phyloP scores from a whole-genome alignment of 73 alveolate genomes.

The Paramecium biaurelia region DNA sequence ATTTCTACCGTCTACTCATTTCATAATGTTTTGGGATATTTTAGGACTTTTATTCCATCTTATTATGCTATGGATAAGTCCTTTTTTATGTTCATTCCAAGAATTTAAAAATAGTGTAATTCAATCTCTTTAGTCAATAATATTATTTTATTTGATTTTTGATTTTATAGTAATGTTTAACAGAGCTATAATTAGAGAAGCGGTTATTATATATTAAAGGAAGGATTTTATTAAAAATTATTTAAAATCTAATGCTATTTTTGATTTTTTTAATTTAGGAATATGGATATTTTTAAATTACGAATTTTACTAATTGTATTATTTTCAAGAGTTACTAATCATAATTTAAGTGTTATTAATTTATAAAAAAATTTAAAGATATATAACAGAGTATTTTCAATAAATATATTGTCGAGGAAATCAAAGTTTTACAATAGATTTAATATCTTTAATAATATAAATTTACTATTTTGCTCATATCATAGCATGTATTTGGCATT shows the following conservation, averaged over 20 bases:
- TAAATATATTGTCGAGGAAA: background rate
- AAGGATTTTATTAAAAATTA: background rate
- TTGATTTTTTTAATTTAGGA: background rate
- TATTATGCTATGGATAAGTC: background rate
- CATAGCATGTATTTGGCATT: slow-evolving; percentile 57
- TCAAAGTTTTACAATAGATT: background rate
- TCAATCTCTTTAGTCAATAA: background rate
- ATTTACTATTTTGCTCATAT: slow-evolving; percentile 37
- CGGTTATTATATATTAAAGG: background rate
- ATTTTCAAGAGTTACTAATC: background rate
- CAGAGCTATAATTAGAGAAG: background rate
- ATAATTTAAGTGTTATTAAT: background rate
- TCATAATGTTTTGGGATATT: slow-evolving; percentile 5
- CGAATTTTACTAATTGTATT: background rate
- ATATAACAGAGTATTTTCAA: background rate
- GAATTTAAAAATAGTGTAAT: background rate
- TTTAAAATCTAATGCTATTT: background rate
- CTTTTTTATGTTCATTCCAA: background rate
- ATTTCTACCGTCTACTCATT: background rate
- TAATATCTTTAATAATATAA: background rate
- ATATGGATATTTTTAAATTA: background rate
- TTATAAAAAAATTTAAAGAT: background rate
- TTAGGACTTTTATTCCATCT: background rate
- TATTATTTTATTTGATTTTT: background rate
- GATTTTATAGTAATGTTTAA: background rate